phyloP scores from a whole-genome alignment of 495 filamentous ascomycete genomes.

The Hypoxylon crocopeplum region DNA sequence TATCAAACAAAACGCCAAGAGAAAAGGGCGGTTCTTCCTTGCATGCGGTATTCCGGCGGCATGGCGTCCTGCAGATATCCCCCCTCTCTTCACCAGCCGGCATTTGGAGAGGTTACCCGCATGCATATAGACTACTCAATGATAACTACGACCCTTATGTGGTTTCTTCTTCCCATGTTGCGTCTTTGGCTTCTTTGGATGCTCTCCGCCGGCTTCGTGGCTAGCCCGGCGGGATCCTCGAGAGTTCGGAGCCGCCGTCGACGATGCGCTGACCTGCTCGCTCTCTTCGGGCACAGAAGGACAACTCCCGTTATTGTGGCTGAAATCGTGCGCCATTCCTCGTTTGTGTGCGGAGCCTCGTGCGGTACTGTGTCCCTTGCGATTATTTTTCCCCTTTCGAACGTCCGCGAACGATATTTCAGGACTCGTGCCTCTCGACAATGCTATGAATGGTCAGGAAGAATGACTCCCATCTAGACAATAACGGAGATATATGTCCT shows the following conservation, averaged over 20 bases:
- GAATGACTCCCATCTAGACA: background rate
- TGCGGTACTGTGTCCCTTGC: conserved; percentile 34
- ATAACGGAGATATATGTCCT: conserved; percentile 13
- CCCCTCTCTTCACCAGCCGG: background rate
- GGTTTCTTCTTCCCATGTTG: conserved; percentile 40
- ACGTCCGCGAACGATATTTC: conserved; percentile 39
- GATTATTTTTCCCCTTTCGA: conserved; percentile 37
- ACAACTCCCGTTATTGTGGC: conserved; percentile 29
- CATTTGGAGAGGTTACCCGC: conserved; percentile 5
- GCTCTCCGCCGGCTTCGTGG: conserved; percentile 35
- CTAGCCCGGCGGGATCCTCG: conserved; percentile 29
- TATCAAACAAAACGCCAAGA: conserved; percentile 12
- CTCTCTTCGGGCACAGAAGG: conserved; percentile 32
- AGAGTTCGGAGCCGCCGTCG: conserved; percentile 20
- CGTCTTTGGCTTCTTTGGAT: conserved; percentile 38
- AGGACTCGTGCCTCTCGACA: conserved; percentile 35
- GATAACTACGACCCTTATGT: conserved; percentile 37
- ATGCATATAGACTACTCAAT: conserved; percentile 25
- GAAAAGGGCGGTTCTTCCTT: conserved; percentile 7
- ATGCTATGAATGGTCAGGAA: conserved; percentile 28
- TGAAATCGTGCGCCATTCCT: conserved; percentile 32
- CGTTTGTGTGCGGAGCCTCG: conserved; percentile 32
- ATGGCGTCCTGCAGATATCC: background rate
- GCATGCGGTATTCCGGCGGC: background rate
- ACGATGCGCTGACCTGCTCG: conserved; percentile 29